Evolutionary conservation across 176 grass and related monocot species (phyloP), one percentile per base, ranked within the genome.

Genomic region (Tillandsia leiboldiana): DNA sequence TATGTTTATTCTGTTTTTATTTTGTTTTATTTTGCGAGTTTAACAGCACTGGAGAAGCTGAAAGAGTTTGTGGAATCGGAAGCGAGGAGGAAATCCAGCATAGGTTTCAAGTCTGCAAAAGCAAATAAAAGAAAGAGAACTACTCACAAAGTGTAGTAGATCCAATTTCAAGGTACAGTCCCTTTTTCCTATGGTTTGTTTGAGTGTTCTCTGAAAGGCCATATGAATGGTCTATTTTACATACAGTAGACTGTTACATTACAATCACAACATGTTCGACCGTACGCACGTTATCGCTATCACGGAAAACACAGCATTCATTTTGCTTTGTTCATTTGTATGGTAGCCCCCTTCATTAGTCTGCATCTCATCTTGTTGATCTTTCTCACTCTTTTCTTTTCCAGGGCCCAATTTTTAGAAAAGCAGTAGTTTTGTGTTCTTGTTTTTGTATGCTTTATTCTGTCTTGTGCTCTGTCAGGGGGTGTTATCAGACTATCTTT

Each of bases 41-140:
- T 71, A 75, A 83, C 33, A 92, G 93, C 83, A 71, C 71, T 97
- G 74, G 76, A 87, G 70, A 97, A 97, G 75, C 76, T 92, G 65
- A 84, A 97, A 79, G 77, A 81, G 26, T 82, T 69, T 42, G 66
- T 83, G 9, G 51, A 92, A 68, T 83, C 84, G 69, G 79, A 87
- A 82, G 77, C 75, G 74, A 53, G n/a, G 12, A 92, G 70, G 76
- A 90, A 87, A 69, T 83, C 80, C n/a, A 80, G 81, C 29, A 61
- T 51, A 0, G 54, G 77, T 65, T 69, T 83, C 24, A 88, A 83
- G 65, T n/a, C 14, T 1, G 15, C 13, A 50, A 76, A 63, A 66
- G 71, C 12, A 64, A 81, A 69, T 65, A 91, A 91, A 74, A 85
- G 77, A 74, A 88, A 91, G 77, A 82, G 72, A 77, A 51, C 57